A percentile compares a stretch with the other conserved stretches of the same genome.
Conservation (phyloP, 1,139 yeast species). For the Fermentozyma sake region DNA sequence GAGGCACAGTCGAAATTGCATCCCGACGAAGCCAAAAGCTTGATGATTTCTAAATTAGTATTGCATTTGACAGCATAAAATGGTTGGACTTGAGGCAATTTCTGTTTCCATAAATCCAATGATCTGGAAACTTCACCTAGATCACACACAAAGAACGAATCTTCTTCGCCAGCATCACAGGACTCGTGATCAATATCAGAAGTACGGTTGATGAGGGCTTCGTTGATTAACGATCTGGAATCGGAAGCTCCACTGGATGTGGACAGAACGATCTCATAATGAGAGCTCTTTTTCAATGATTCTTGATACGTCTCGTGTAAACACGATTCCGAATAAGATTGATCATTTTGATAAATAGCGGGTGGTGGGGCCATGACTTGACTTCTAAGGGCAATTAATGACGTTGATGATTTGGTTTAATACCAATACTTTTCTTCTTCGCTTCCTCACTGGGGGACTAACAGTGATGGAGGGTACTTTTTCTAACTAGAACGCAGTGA, state of each 20-base stretch:
- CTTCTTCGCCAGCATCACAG: conserved; percentile 76
- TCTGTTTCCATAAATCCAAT: conserved; percentile 53
- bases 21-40: conserved; percentile 55
- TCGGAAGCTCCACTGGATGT: conserved; percentile 7
- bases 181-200: conserved; percentile 48
- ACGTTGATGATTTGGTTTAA: too few species aligned
- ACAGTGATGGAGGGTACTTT: conserved; percentile 8
- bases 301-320: too few species aligned
- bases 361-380: conserved; percentile 29
- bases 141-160: conserved; percentile 87
- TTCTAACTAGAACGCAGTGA: conserved; percentile 5
- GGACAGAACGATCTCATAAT: too few species aligned
- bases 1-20: conserved; percentile 94
- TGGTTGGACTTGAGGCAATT: conserved; percentile 75
- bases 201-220: conserved; percentile 42
- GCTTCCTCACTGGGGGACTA: conserved; percentile 12
- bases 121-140: conserved; percentile 66
- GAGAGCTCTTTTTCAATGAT: too few species aligned
- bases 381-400: not conserved
- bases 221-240: conserved; percentile 18
- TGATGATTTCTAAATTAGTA: conserved; percentile 60
- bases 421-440: too few species aligned
- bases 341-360: conserved; percentile 14
- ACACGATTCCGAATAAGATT: too few species aligned
- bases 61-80: conserved; percentile 94